These are phyloP conservation scores for Fraxinus floribunda DNA, from an alignment of 305 asterid species.

Conservation along the genomic window DNA sequence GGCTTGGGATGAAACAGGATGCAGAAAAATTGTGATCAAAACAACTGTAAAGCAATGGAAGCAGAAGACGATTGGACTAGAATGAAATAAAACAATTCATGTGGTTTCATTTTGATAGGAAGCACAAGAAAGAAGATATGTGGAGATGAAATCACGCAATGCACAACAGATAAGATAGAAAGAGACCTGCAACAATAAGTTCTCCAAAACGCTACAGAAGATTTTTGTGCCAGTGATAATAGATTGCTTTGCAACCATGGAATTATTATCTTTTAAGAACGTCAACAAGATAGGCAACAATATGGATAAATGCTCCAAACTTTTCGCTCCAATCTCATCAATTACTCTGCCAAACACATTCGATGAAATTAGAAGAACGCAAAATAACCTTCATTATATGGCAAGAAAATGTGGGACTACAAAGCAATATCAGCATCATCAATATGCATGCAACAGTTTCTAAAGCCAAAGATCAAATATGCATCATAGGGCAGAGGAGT, in stretches of 20 bases:
- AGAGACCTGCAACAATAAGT: conserved; percentile 75
- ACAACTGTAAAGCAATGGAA: conserved; percentile 13
- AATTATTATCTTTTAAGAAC: conserved; percentile 59
- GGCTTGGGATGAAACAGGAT: not conserved
- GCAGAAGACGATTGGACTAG: not conserved
- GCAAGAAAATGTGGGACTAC: conserved; percentile 1
- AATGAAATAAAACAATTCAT: conserved; percentile 11
- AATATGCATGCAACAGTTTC: not conserved
- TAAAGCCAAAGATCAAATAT: conserved; percentile 17
- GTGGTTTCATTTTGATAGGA: conserved; percentile 2
- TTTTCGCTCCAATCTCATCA: conserved; percentile 70
- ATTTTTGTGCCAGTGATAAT: conserved; percentile 63
- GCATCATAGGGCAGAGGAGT: not conserved
- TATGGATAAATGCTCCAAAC: conserved; percentile 56
- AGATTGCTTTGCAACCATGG: conserved; percentile 70
- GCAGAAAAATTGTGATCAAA: conserved; percentile 1
- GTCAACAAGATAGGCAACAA: conserved; percentile 68
- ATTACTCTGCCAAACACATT: conserved; percentile 64
- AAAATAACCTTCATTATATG: conserved; percentile 11
- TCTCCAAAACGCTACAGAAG: conserved; percentile 69
- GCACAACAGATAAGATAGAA: conserved; percentile 13
- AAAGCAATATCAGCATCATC: conserved; percentile 13
- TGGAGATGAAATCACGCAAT: not conserved
- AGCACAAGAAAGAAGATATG: conserved; percentile 2
- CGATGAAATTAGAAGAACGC: conserved; percentile 19